Conservation (phyloP, 2,329 filamentous ascomycete species). For the Rasamsonia emersonii region DNA sequence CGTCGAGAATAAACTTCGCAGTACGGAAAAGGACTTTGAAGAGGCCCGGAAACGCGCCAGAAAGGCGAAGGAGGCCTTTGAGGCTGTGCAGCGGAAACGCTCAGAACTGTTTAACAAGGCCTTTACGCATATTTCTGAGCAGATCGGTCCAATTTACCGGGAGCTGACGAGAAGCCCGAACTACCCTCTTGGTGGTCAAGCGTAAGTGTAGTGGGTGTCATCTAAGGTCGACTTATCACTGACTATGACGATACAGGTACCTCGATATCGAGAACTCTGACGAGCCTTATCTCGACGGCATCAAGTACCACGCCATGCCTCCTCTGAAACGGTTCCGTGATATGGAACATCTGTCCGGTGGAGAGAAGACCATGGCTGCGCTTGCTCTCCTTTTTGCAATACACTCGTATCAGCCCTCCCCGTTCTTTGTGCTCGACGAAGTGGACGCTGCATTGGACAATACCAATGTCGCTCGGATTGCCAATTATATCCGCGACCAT, state of each 20-base stretch:
- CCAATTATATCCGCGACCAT: conserved; percentile 91
- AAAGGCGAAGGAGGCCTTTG: conserved; percentile 72
- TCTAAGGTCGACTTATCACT: conserved; percentile 2
- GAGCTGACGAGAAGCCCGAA: conserved; percentile 83
- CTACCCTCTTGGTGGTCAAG: conserved; percentile 85
- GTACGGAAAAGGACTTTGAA: conserved; percentile 83
- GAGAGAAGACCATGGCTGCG: conserved; percentile 98
- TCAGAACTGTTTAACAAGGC: conserved; percentile 92
- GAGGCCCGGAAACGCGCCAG: conserved; percentile 67
- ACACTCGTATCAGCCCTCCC: conserved; percentile 88
- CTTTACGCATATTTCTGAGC: conserved; percentile 87
- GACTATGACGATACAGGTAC: conserved; percentile 46
- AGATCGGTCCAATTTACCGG: conserved; percentile 89
- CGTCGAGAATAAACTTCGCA: conserved; percentile 72
- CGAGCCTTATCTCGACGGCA: conserved; percentile 87
- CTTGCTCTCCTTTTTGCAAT: conserved; percentile 94
- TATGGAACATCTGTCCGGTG: conserved; percentile 96
- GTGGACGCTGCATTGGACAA: conserved; percentile 98
- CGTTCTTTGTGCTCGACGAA: conserved; percentile 97
- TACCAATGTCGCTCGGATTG: conserved; percentile 91
- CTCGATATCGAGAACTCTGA: conserved; percentile 95
- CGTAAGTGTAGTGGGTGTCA: conserved; percentile 40
- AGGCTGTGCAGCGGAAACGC: conserved; percentile 69
- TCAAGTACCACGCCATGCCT: conserved; percentile 98
- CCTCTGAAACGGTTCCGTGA: conserved; percentile 96